phyloP scores from a whole-genome alignment of 139 green algal species.

The Zygnema cylindricum region DNA sequence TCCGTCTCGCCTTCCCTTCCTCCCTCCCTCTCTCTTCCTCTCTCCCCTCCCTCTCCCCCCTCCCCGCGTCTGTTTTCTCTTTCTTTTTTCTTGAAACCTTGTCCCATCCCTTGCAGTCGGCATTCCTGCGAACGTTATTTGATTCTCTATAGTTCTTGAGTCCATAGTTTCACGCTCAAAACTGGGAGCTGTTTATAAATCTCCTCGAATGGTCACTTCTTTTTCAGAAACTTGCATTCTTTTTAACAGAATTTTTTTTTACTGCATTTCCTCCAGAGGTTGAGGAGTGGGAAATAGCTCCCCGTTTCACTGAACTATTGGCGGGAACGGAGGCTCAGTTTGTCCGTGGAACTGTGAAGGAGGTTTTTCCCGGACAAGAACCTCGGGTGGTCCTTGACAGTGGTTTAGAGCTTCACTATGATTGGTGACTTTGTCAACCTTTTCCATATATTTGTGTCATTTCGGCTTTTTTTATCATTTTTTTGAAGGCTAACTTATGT shows the following conservation, averaged over 20 bases:
- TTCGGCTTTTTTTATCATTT: neutral
- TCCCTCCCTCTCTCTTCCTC: too few species aligned
- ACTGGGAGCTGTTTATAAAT: slow-evolving; percentile 1
- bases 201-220: neutral
- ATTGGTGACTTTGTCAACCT: slow-evolving; percentile 46
- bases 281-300: slow-evolving; percentile 84
- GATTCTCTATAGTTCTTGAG: neutral
- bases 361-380: neutral
- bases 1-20: too few species aligned
- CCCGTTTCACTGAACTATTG: slow-evolving; percentile 84
- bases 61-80: too few species aligned
- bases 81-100: too few species aligned
- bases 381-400: slow-evolving; percentile 58
- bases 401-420: slow-evolving; percentile 59
- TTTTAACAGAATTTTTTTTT: slow-evolving; percentile 36
- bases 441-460: neutral
- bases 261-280: slow-evolving; percentile 59
- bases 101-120: too few species aligned
- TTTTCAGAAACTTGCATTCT: neutral
- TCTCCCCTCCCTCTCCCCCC: too few species aligned
- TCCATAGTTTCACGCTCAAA: neutral
- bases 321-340: slow-evolving; percentile 84
- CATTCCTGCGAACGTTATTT: neutral
- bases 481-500: neutral
- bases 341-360: slow-evolving; percentile 73